Evolutionary conservation across 768 basidiomycete genomes (phyloP).

Genomic region (Obba rivulosa): DNA sequence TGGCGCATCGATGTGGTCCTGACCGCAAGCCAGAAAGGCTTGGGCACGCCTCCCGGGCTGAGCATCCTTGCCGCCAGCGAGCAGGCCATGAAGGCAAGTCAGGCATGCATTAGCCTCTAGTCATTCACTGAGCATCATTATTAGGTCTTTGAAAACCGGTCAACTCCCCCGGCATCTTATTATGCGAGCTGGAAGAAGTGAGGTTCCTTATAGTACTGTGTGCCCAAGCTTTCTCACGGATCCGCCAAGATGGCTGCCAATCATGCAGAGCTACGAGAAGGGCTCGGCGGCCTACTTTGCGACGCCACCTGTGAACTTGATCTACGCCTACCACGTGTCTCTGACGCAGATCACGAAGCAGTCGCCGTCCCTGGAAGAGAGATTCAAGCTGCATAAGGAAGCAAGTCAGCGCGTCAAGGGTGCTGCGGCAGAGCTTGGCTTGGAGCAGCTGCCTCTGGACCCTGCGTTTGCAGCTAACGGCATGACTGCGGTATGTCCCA

Average conservation of each 20-base stretch:
- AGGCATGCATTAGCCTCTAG: constrained; percentile 6
- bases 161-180: constrained; percentile 65
- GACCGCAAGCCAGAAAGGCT: constrained; percentile 86
- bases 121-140: constrained; percentile 2
- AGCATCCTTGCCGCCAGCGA: constrained; percentile 81
- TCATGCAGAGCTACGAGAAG: constrained; percentile 90
- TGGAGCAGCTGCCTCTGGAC: constrained; percentile 65
- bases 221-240: background rate
- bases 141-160: constrained; percentile 58
- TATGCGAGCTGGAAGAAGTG: constrained; percentile 90
- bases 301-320: constrained; percentile 90
- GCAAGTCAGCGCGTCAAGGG: constrained; percentile 66
- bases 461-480: constrained; percentile 77
- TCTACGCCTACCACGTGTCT: constrained; percentile 86
- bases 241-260: constrained; percentile 69
- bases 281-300: constrained; percentile 87
- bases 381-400: constrained; percentile 71
- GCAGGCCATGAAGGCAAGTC: constrained; percentile 63
- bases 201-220: constrained; percentile 7
- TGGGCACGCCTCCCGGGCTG: constrained; percentile 90
- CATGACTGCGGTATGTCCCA: constrained; percentile 74
- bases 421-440: constrained; percentile 58
- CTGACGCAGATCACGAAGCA: constrained; percentile 64
- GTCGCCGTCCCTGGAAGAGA: constrained; percentile 63
- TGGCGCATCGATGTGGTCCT: constrained; percentile 92